Evolutionary conservation across 2,329 filamentous ascomycete genomes (phyloP).

Genomic region (Colletotrichum siamense): DNA sequence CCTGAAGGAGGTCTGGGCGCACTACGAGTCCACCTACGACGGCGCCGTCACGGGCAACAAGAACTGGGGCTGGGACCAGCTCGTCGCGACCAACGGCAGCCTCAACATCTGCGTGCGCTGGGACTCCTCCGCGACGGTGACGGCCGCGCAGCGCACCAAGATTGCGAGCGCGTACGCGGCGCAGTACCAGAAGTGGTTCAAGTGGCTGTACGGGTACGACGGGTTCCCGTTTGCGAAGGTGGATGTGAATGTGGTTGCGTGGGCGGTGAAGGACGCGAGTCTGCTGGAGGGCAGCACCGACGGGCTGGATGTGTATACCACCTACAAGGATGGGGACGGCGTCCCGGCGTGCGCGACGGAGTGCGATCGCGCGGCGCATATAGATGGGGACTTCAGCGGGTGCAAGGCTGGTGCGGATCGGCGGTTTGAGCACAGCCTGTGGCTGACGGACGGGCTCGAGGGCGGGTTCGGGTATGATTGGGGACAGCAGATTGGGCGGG

Average conservation of each 20-base stretch:
- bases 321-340: constrained; percentile 40
- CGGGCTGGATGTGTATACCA: constrained; percentile 43
- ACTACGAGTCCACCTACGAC: constrained; percentile 31
- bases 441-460: constrained; percentile 48
- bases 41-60: constrained; percentile 27
- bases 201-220: constrained; percentile 47
- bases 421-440: constrained; percentile 51
- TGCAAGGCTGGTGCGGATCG: constrained; percentile 40
- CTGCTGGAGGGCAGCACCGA: constrained; percentile 41
- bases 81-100: constrained; percentile 29
- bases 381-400: constrained; percentile 41
- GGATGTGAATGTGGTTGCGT: constrained; percentile 46
- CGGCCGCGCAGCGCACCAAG: constrained; percentile 41
- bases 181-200: constrained; percentile 46
- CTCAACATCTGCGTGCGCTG: constrained; percentile 49
- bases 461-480: constrained; percentile 52
- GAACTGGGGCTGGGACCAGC: constrained; percentile 38
- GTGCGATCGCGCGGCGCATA: constrained; percentile 49
- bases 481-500: constrained; percentile 47
- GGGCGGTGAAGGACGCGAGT: constrained; percentile 41
- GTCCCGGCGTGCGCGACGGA: constrained; percentile 43
- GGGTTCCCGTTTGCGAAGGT: constrained; percentile 45
- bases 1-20: constrained; percentile 35
- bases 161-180: constrained; percentile 37
- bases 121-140: constrained; percentile 42